Conservation (phyloP, 345 rosid species). For the Hevea brasiliensis region DNA sequence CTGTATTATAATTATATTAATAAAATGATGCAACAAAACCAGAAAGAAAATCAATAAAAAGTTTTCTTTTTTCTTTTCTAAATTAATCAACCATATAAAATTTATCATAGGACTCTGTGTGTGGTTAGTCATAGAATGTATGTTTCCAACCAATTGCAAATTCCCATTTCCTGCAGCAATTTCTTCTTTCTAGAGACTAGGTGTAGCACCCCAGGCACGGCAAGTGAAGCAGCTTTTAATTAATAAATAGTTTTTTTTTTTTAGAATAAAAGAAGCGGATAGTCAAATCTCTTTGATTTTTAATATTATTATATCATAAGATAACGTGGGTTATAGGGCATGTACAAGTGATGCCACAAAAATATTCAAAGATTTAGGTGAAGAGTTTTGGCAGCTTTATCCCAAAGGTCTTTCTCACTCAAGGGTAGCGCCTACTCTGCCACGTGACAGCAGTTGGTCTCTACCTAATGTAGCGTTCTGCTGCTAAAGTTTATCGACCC, state of each 20-base stretch:
- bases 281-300: no score
- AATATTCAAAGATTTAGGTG: constrained; percentile 34
- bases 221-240: no score
- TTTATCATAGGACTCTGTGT: neutral
- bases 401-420: no score
- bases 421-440: no score
- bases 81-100: no score
- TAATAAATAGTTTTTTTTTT: no score
- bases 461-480: no score
- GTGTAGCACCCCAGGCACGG: neutral
- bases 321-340: constrained; percentile 13
- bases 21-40: neutral
- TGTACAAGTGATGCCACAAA: constrained; percentile 17
- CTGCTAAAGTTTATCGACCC: no score
- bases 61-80: no score
- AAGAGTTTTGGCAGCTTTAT: constrained; percentile 20
- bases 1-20: neutral
- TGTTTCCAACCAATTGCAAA: neutral
- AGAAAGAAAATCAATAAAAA: neutral
- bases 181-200: no score
- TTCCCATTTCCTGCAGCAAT: neutral
- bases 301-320: neutral
- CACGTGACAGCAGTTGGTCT: no score
- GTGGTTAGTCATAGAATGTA: neutral
- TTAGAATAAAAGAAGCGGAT: no score